Base-by-base conservation (phyloP, 495 filamentous ascomycete genomes). In the Talaromyces ruber region DNA sequence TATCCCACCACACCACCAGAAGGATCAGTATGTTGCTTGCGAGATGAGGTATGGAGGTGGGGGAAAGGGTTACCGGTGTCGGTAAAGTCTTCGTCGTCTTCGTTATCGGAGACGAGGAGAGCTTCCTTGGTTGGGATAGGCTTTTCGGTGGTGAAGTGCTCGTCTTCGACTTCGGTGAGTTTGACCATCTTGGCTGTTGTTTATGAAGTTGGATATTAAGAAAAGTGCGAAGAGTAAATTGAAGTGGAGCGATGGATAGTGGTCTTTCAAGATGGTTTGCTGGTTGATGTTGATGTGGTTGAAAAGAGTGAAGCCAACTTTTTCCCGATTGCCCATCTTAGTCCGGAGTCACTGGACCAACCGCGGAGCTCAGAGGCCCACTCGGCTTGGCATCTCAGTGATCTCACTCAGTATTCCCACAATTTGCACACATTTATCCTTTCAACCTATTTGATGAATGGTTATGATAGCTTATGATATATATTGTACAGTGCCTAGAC, bases 151-250 rank as follows among this genome's bases (percentile, higher is more conserved):
- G 85, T 78, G 81, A 97, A 96, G 74, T 94, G 91, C 79, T 96
- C 92, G 73, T 98, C 94, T 64, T 93, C 86, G 71, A 98, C 93
- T 78, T 97, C 95, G 66, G 86, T 87, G 66, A 98, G 90, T 76
- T 95, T 89, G 72, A 98, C 94, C 94, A 98, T 98, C 69, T 73
- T 93, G 78, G 62, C 28, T 16, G 59, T 25, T 54, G 8, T 61
- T 22, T 28, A 6, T 6, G 4, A 6, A 47, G 2, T 30, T 14
- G 28, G 22, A 8, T 30, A 18, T 54, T 63, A 2, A 37, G 6
- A 54, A 54, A n/a, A 18, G 37, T 22, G 18, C 2, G 37, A 12
- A 1, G 34, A 2, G 7, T n/a, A 6, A 54, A 54, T 54, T 54
- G 52, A 25, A 12, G 9, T 54, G 5, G 7, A 25, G 4, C 18